phyloP scores from a whole-genome alignment of 2,329 filamentous ascomycete genomes.

The Xylogone sp. region DNA sequence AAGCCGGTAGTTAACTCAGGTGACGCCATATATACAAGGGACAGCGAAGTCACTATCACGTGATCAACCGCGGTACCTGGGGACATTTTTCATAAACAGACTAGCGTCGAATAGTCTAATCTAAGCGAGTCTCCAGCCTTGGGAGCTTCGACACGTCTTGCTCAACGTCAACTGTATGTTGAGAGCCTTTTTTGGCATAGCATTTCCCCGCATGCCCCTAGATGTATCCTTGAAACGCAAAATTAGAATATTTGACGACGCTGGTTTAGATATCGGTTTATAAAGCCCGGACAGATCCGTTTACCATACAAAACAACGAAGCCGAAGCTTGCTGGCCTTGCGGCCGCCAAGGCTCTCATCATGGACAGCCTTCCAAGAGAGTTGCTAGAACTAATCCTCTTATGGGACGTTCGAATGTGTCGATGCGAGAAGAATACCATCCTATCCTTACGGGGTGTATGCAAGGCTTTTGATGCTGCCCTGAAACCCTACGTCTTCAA shows the following conservation, averaged over 20 bases:
- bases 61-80: too few relatives aligned
- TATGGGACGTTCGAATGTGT: constrained; percentile 34
- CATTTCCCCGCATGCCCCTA: neutral
- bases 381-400: constrained; percentile 43
- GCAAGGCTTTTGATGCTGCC: constrained; percentile 43
- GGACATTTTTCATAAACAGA: neutral
- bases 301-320: neutral
- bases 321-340: neutral
- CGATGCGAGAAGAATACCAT: constrained; percentile 41
- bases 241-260: too few relatives aligned
- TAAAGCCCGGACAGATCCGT: neutral
- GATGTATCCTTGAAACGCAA: too few relatives aligned
- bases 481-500: constrained; percentile 42
- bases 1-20: too few relatives aligned
- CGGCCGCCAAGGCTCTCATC: constrained; percentile 5
- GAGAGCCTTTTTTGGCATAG: too few relatives aligned
- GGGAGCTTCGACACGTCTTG: neutral
- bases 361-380: constrained; percentile 47
- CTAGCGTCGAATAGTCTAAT: neutral
- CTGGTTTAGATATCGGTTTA: neutral
- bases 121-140: constrained; percentile 3
- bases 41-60: too few relatives aligned
- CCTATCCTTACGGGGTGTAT: constrained; percentile 44
- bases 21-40: too few relatives aligned
- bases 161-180: too few relatives aligned